Evolutionary conservation across 1,284 basidiomycete species (phyloP).

Genomic region (Lentinula novae-zelandiae): DNA sequence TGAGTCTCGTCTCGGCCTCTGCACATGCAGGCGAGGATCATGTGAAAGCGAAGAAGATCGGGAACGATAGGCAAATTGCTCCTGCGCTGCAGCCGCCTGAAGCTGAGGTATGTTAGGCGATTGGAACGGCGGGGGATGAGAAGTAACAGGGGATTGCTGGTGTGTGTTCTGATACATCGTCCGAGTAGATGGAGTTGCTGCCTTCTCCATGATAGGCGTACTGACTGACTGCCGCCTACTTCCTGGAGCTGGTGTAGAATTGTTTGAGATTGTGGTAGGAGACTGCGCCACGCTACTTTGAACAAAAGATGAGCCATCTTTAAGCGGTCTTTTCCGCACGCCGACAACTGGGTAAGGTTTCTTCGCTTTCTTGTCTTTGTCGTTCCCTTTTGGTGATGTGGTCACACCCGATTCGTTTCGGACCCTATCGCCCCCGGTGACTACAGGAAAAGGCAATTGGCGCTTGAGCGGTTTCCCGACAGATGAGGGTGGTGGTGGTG

Average conservation of each 20-base stretch:
- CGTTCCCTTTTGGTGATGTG: background rate
- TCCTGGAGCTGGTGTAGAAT: background rate
- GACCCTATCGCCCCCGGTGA: background rate
- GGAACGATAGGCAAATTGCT: conserved; percentile 5
- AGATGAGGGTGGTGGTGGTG: background rate
- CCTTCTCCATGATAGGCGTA: background rate
- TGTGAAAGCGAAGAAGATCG: conserved; percentile 13
- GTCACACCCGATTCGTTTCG: background rate
- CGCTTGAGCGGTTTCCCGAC: conserved; percentile 11
- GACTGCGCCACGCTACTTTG: background rate
- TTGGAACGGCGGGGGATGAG: conserved; percentile 8
- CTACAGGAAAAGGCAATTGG: conserved; percentile 5
- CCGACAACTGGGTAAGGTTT: conserved; percentile 9
- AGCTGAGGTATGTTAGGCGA: background rate
- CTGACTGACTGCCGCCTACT: conserved; percentile 4
- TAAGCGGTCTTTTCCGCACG: conserved; percentile 8
- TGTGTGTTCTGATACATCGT: background rate
- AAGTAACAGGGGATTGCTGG: background rate
- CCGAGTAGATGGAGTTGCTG: background rate
- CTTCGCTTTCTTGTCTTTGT: conserved; percentile 13
- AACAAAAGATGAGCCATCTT: conserved; percentile 5
- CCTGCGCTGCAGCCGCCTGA: background rate
- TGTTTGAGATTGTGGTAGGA: background rate
- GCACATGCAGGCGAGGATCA: conserved; percentile 9
- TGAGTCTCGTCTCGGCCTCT: conserved; percentile 1